Evolutionary conservation across 805 yeast genomes (phyloP).

Genomic region (Nakazawaea holstii): DNA sequence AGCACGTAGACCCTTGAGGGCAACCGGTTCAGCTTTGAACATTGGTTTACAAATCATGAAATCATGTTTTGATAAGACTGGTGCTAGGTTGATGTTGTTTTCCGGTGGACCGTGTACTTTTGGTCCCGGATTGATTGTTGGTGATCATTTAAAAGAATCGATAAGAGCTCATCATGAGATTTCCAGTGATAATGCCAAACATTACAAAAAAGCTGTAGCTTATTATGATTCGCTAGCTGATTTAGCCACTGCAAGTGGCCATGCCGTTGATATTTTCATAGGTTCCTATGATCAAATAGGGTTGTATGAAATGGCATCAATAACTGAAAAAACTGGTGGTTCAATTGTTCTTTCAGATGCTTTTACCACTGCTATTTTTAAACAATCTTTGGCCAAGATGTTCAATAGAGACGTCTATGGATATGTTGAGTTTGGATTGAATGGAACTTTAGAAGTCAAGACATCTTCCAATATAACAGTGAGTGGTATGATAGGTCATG

Average conservation of each 20-base stretch:
- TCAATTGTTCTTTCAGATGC: constrained; percentile 57
- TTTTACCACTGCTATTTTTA: constrained; percentile 62
- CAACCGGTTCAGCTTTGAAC: constrained; percentile 57
- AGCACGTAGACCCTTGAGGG: constrained; percentile 43
- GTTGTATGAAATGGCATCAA: constrained; percentile 56
- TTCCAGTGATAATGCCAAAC: constrained; percentile 35
- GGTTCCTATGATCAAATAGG: constrained; percentile 72
- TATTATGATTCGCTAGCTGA: constrained; percentile 48
- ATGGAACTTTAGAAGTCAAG: constrained; percentile 55
- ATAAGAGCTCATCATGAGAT: constrained; percentile 64
- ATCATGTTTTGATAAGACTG: constrained; percentile 37
- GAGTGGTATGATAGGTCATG: constrained; percentile 62
- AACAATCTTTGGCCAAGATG: constrained; percentile 55
- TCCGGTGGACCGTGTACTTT: constrained; percentile 61
- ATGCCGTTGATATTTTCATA: constrained; percentile 50
- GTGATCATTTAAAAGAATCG: constrained; percentile 51
- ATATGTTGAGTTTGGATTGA: constrained; percentile 46
- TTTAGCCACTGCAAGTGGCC: constrained; percentile 42
- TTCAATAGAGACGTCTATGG: constrained; percentile 34
- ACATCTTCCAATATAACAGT: constrained; percentile 44
- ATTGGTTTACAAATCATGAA: constrained; percentile 35
- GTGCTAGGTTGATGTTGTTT: constrained; percentile 50
- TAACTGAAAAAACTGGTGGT: constrained; percentile 59
- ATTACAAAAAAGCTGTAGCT: constrained; percentile 36
- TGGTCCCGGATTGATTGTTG: constrained; percentile 62